phyloP scores from a whole-genome alignment of 441 rosid genomes.

The Flueggea neowawraea region DNA sequence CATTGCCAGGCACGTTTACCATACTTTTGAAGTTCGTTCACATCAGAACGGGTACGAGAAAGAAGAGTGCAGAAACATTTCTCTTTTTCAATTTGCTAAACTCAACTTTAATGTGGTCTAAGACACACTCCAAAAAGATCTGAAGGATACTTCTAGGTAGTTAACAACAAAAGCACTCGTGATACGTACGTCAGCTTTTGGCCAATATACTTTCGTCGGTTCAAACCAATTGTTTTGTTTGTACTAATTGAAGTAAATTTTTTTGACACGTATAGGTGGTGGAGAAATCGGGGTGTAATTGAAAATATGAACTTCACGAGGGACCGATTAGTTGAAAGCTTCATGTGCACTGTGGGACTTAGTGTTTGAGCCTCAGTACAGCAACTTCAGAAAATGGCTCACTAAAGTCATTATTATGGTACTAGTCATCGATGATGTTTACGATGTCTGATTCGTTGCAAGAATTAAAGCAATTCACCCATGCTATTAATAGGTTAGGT shows the following conservation, averaged over 20 bases:
- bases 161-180: too few relatives aligned
- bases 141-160: slow-evolving; percentile 39
- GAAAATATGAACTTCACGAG: slow-evolving; percentile 36
- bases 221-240: too few relatives aligned
- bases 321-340: slow-evolving; percentile 46
- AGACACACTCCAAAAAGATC: slow-evolving; percentile 39
- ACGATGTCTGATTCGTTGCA: slow-evolving; percentile 44
- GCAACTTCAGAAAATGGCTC: slow-evolving; percentile 32
- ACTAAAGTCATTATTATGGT: slow-evolving; percentile 35
- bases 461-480: slow-evolving; percentile 41
- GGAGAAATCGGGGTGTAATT: slow-evolving; percentile 32
- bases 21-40: slow-evolving; percentile 35
- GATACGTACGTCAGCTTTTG: too few relatives aligned
- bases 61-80: not conserved
- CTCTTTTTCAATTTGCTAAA: slow-evolving; percentile 33
- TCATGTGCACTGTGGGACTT: slow-evolving; percentile 41
- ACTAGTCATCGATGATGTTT: slow-evolving; percentile 42
- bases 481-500: slow-evolving; percentile 31
- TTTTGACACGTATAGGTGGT: slow-evolving; percentile 31
- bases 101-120: slow-evolving; percentile 42
- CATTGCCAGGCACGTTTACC: slow-evolving; percentile 11
- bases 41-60: slow-evolving; percentile 27
- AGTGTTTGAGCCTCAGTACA: slow-evolving; percentile 23
- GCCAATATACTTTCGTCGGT: too few relatives aligned
- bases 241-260: too few relatives aligned